These are phyloP conservation scores for Fusarium sp. DNA, from an alignment of 2,329 filamentous ascomycete genomes.

Conservation along the genomic window DNA sequence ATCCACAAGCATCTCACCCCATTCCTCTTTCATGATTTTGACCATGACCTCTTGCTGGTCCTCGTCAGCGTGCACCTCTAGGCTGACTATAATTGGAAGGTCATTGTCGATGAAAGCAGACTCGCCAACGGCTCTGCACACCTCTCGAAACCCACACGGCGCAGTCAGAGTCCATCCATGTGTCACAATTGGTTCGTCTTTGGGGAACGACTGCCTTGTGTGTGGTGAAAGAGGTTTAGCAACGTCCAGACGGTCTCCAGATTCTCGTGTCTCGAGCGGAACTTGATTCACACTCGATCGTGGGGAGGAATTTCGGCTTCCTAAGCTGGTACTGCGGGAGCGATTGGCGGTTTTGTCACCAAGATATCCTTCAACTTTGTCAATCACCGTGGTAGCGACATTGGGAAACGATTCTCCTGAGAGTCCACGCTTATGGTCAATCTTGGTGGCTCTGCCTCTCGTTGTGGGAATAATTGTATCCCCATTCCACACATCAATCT, in stretches of 20 bases:
- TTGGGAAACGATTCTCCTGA: conserved; percentile 58
- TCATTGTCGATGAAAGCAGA: conserved; percentile 79
- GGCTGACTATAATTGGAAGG: conserved; percentile 86
- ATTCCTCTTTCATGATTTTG: conserved; percentile 89
- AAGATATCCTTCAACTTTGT: conserved; percentile 47
- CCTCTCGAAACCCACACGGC: conserved; percentile 85
- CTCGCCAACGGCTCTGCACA: conserved; percentile 81
- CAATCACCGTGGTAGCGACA: conserved; percentile 52
- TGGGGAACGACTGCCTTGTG: conserved; percentile 42
- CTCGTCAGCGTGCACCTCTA: conserved; percentile 85
- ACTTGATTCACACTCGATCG: conserved; percentile 42
- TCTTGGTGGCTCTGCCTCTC: conserved; percentile 50
- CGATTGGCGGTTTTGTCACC: conserved; percentile 44
- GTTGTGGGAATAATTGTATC: conserved; percentile 51
- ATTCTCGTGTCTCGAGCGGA: conserved; percentile 44
- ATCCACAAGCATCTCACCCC: conserved; percentile 78
- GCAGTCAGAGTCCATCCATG: conserved; percentile 86
- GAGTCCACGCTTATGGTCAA: conserved; percentile 56
- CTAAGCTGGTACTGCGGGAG: conserved; percentile 52
- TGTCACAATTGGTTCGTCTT: conserved; percentile 78
- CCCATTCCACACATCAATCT: conserved; percentile 95
- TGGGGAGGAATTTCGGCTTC: conserved; percentile 46
- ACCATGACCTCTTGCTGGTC: conserved; percentile 94
- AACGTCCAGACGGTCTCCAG: conserved; percentile 47
- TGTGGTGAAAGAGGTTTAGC: conserved; percentile 36